phyloP scores from a whole-genome alignment of 805 yeast species.

The Candida pseudoglaebosa region DNA sequence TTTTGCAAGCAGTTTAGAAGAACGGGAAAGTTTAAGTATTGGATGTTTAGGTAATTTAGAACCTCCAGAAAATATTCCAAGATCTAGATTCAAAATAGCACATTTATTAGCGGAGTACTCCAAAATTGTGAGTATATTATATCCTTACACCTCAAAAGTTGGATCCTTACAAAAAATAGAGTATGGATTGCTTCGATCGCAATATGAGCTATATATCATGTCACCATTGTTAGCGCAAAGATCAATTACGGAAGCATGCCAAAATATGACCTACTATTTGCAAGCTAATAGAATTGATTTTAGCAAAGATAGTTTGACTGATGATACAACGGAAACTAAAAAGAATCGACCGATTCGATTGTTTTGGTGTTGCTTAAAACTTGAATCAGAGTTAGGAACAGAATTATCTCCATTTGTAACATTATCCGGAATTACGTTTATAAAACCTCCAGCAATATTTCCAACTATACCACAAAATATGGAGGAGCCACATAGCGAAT shows the following conservation, averaged over 20 bases:
- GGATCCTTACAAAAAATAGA: constrained; percentile 16
- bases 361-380: constrained; percentile 34
- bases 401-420: constrained; percentile 34
- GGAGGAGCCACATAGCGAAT: constrained; percentile 17
- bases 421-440: constrained; percentile 27
- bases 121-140: constrained; percentile 15
- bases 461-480: constrained; percentile 25
- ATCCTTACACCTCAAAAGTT: constrained; percentile 16
- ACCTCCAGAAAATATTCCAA: constrained; percentile 12
- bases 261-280: constrained; percentile 27
- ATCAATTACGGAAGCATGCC: constrained; percentile 22
- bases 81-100: constrained; percentile 20
- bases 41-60: constrained; percentile 16
- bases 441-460: constrained; percentile 29
- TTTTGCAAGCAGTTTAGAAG: constrained; percentile 24
- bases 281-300: constrained; percentile 12
- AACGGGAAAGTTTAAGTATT: constrained; percentile 17
- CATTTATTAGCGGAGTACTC: constrained; percentile 20
- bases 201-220: constrained; percentile 23
- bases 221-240: constrained; percentile 25
- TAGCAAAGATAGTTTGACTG: not conserved
- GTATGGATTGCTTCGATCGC: constrained; percentile 22
- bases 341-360: constrained; percentile 21
- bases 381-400: constrained; percentile 32
- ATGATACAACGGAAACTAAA: constrained; percentile 10